Conservation (phyloP, 2,329 filamentous ascomycete genomes). For the Dichotomopilus funicola region DNA sequence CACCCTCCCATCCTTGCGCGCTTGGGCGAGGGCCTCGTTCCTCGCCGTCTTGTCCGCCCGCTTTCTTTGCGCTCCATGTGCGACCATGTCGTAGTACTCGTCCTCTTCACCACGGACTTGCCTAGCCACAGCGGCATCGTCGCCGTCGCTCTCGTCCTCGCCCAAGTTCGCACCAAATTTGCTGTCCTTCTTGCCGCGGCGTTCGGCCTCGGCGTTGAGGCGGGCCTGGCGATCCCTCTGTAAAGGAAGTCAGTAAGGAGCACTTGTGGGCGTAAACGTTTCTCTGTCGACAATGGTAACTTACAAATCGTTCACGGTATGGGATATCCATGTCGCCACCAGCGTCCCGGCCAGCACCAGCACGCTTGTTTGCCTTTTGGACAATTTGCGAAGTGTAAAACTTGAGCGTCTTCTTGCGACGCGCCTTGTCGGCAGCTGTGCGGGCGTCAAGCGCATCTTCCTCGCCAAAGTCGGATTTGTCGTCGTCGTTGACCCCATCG, state of each 20-base stretch:
- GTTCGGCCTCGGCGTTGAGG: conserved; percentile 82
- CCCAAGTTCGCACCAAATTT: conserved; percentile 61
- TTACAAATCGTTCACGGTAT: conserved; percentile 70
- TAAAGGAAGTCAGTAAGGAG: conserved; percentile 5
- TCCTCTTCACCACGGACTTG: conserved; percentile 50
- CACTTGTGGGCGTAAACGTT: background rate
- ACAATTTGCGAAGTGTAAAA: conserved; percentile 98
- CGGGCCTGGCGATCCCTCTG: conserved; percentile 72
- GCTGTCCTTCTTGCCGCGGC: conserved; percentile 62
- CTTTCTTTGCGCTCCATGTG: conserved; percentile 62
- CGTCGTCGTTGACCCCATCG: conserved; percentile 43
- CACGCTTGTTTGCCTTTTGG: conserved; percentile 85
- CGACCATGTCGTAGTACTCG: conserved; percentile 87
- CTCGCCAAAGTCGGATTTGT: conserved; percentile 89
- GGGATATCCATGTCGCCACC: conserved; percentile 80
- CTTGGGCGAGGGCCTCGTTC: conserved; percentile 50
- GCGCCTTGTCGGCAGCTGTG: conserved; percentile 78
- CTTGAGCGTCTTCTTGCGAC: conserved; percentile 82
- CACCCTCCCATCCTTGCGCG: conserved; percentile 57
- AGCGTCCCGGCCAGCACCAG: conserved; percentile 62
- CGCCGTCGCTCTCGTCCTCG: conserved; percentile 60
- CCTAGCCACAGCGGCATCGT: conserved; percentile 46
- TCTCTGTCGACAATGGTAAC: background rate
- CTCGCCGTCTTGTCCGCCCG: conserved; percentile 62
- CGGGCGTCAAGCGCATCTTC: conserved; percentile 71